Conservation (phyloP, 768 basidiomycete species). For the Phaeotremella skinneri region DNA sequence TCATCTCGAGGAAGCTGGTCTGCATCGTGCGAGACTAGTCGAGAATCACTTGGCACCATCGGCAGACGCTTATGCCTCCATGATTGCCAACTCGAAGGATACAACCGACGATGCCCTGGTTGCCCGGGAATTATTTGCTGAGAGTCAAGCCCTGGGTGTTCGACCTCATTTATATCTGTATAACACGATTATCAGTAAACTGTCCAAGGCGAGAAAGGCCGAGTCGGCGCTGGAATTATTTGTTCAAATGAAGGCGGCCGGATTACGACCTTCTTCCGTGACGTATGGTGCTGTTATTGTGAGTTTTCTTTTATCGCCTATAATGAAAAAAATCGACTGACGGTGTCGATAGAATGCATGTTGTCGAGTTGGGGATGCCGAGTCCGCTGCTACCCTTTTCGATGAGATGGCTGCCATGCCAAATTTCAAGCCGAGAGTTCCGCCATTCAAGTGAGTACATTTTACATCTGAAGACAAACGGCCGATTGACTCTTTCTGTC, state of each 20-base stretch:
- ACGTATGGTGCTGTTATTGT: conserved; percentile 90
- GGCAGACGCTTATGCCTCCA: conserved; percentile 86
- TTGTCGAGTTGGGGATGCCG: conserved; percentile 83
- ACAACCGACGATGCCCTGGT: conserved; percentile 93
- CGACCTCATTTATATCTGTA: conserved; percentile 81
- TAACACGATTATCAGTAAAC: conserved; percentile 95
- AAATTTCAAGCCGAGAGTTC: conserved; percentile 82
- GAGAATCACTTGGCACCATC: conserved; percentile 73
- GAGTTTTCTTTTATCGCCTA: conserved; percentile 21
- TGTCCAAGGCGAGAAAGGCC: conserved; percentile 89
- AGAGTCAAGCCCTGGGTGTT: conserved; percentile 69
- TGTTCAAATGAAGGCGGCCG: conserved; percentile 71
- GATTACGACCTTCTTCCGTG: conserved; percentile 71
- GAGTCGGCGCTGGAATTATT: conserved; percentile 85
- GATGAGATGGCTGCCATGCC: conserved; percentile 70
- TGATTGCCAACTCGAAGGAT: conserved; percentile 82
- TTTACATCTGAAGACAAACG: background rate
- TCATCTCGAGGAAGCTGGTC: conserved; percentile 72
- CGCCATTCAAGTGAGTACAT: conserved; percentile 72
- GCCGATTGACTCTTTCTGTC: conserved; percentile 9
- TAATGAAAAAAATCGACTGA: conserved; percentile 12
- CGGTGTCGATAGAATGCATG: conserved; percentile 65
- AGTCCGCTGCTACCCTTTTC: conserved; percentile 78
- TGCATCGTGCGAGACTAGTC: conserved; percentile 74
- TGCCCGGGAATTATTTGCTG: conserved; percentile 77